Evolutionary conservation across 2,329 filamentous ascomycete species (phyloP).

Genomic region (Tricladium varicosporioides): DNA sequence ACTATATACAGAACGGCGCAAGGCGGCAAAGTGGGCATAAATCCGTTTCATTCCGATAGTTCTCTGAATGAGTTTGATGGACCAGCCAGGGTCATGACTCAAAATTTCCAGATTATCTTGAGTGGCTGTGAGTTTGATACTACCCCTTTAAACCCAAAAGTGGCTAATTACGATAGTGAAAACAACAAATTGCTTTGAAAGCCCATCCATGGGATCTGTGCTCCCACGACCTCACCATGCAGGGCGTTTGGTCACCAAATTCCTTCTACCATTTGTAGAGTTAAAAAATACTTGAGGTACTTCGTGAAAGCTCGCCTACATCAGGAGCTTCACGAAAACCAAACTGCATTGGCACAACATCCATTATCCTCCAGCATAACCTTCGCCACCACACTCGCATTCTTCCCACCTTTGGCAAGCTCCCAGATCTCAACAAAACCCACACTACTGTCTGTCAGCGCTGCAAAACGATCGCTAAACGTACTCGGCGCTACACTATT

Average conservation of each 20-base stretch:
- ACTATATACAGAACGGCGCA: conserved; percentile 19
- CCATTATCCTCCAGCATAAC: conserved; percentile 15
- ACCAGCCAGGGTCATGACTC: conserved; percentile 6
- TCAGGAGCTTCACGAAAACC: conserved; percentile 11
- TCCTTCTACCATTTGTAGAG: conserved; percentile 46
- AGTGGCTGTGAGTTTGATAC: conserved; percentile 1
- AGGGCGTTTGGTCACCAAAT: conserved; percentile 29
- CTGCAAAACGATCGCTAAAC: conserved; percentile 17
- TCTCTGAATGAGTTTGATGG: conserved; percentile 4
- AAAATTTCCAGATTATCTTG: conserved; percentile 6
- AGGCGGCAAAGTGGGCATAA: conserved; percentile 12
- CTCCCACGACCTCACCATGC: conserved; percentile 5
- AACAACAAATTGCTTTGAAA: not conserved
- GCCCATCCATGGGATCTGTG: not conserved
- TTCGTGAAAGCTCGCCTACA: not conserved
- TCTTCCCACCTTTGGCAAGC: not conserved
- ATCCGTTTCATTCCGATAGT: conserved; percentile 12
- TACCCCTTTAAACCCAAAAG: not conserved
- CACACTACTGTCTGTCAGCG: conserved; percentile 15
- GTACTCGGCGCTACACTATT: conserved; percentile 13
- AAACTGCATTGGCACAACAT: conserved; percentile 21
- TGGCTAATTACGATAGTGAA: too few relatives aligned
- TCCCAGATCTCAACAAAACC: conserved; percentile 22
- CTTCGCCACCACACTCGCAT: conserved; percentile 13
- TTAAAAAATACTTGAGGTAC: not conserved